Conservation (phyloP, 306 rosid species). For the Carpinus fangiana region DNA sequence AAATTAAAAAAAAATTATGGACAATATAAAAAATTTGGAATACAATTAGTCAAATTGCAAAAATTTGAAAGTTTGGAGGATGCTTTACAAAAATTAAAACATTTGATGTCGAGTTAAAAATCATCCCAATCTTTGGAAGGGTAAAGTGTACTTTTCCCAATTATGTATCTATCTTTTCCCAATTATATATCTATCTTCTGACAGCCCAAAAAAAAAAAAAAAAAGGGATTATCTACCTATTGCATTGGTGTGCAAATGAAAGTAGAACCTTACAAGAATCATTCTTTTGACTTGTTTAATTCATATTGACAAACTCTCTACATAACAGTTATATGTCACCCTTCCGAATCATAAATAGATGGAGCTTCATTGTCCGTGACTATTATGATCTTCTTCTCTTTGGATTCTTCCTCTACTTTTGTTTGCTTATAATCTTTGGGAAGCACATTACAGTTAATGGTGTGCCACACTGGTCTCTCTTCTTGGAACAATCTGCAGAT, state of each 20-base stretch:
- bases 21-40: no score
- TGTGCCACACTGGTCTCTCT: conserved; percentile 89
- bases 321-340: conserved; percentile 27
- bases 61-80: no score
- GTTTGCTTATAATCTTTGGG: conserved; percentile 62
- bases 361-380: conserved; percentile 53
- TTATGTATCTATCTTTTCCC: neutral
- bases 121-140: no score
- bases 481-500: conserved; percentile 76
- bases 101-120: no score
- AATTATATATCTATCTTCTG: neutral
- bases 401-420: conserved; percentile 37
- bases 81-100: no score
- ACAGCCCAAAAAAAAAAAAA: neutral
- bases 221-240: neutral
- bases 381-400: conserved; percentile 44
- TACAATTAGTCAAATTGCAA: no score
- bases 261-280: neutral
- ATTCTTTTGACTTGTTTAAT: neutral
- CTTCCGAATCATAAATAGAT: conserved; percentile 38
- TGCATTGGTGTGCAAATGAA: neutral
- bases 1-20: no score
- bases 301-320: neutral
- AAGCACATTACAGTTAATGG: conserved; percentile 72
- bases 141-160: neutral